These are phyloP conservation scores for Lachancea meyersii DNA, from an alignment of 805 yeast genomes.

Conservation along the genomic window DNA sequence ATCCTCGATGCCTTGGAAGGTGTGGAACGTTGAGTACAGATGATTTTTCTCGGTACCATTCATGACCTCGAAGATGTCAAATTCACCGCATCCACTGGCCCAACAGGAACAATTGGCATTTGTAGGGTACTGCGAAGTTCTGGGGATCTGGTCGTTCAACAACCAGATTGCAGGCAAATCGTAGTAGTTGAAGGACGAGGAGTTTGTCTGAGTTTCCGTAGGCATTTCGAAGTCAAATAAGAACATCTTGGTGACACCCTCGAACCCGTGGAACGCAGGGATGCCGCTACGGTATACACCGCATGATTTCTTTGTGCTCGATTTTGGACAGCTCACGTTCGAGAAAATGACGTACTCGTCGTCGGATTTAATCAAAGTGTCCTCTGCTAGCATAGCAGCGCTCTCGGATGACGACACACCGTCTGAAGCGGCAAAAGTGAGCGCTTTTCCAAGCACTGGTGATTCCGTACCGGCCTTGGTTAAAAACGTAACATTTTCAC, in stretches of 20 bases:
- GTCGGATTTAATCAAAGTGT: slow-evolving; percentile 48
- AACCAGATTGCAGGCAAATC: slow-evolving; percentile 77
- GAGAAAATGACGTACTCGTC: slow-evolving; percentile 58
- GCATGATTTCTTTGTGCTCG: slow-evolving; percentile 57
- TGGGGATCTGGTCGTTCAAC: slow-evolving; percentile 63
- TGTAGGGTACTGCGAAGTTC: slow-evolving; percentile 62
- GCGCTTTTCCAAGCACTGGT: slow-evolving; percentile 62
- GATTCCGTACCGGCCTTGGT: slow-evolving; percentile 56
- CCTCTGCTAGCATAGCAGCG: slow-evolving; percentile 44
- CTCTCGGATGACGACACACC: slow-evolving; percentile 44
- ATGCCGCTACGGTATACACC: slow-evolving; percentile 72
- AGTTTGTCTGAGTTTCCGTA: slow-evolving; percentile 38
- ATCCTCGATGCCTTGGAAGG: slow-evolving; percentile 58
- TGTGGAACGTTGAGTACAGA: slow-evolving; percentile 65
- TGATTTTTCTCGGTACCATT: slow-evolving; percentile 51
- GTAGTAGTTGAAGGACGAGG: slow-evolving; percentile 34
- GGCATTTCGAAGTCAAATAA: slow-evolving; percentile 68
- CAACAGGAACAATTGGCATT: slow-evolving; percentile 66
- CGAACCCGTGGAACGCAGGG: slow-evolving; percentile 68
- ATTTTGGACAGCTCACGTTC: slow-evolving; percentile 47
- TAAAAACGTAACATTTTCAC: slow-evolving; percentile 62
- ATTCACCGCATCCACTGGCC: slow-evolving; percentile 75
- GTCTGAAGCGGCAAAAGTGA: slow-evolving; percentile 53
- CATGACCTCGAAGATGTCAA: slow-evolving; percentile 69
- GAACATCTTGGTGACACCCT: slow-evolving; percentile 64